Percentiles rank a stretch among this genome's conserved stretches.
Conservation (phyloP, 192 early-diverging fungal species). For the Coemansia sp. region DNA sequence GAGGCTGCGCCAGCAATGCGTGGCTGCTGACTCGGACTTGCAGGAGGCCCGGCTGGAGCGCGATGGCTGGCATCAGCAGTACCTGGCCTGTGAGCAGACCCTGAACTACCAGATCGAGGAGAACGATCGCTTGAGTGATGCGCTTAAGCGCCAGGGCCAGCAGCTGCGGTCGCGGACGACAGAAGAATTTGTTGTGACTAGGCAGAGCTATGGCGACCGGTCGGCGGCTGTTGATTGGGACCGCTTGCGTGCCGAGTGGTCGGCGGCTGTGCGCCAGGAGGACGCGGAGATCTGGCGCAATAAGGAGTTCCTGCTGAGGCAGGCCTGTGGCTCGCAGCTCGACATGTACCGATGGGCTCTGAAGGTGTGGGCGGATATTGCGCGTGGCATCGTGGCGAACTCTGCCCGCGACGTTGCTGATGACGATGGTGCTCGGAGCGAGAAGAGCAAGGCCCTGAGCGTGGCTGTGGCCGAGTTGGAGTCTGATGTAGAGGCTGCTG, state of each 20-base stretch:
- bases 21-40: constrained; percentile 12
- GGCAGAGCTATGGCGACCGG: constrained; percentile 13
- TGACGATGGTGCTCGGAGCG: neutral
- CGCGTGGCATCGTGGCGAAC: constrained; percentile 2
- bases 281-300: constrained; percentile 17
- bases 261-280: constrained; percentile 1
- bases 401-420: neutral
- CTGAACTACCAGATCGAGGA: constrained; percentile 22
- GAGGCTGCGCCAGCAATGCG: constrained; percentile 29
- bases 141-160: neutral
- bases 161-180: constrained; percentile 16
- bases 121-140: constrained; percentile 14
- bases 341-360: constrained; percentile 26
- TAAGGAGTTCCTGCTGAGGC: constrained; percentile 17
- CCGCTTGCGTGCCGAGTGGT: constrained; percentile 13
- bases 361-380: constrained; percentile 26
- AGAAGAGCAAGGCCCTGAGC: constrained; percentile 8
- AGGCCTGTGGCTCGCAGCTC: constrained; percentile 34
- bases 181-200: constrained; percentile 5
- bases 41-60: constrained; percentile 36
- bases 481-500: constrained; percentile 17
- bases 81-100: constrained; percentile 11
- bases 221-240: constrained; percentile 24
- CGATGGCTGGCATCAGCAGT: constrained; percentile 43
- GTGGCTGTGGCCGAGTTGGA: constrained; percentile 30